Evolutionary conservation across 176 grass and related monocot species (phyloP), one percentile per base, ranked within the genome.

Genomic region (Cocos nucifera): DNA sequence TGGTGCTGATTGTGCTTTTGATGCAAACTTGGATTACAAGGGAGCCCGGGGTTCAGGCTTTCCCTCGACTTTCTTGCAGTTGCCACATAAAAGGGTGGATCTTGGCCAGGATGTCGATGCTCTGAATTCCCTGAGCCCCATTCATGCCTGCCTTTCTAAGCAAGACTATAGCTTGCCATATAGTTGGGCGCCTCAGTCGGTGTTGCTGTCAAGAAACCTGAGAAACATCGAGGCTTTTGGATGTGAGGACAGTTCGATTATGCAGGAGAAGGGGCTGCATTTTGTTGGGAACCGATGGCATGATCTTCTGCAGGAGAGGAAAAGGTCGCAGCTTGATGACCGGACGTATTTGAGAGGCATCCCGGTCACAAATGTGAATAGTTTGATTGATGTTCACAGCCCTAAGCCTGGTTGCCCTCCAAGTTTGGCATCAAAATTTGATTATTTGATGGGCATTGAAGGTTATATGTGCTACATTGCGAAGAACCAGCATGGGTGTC

Each of bases 401-500:
- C 48, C 15, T 24, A 63, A 82, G 70, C 54, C 44, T 78, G 59
- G 78, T 65, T 44, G 73, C 51, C 62, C 59, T 35, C 63, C 73
- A 55, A 66, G 62, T 60, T 63, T 32, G n/a, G 57, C 75, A 48
- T 23, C 73, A 51, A 76, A 62, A 54, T 77, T 75, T 62, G 80
- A 88, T 50, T 84, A 84, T 51, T 67, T 82, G 69, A 59, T 76
- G 65, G 84, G 77, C 5, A 63, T 77, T 12, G 88, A 70, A 73
- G 77, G 81, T 27, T 75, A 70, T 19, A 84, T 94, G 67, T 80
- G 80, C 69, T 73, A 74, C 60, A 82, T 89, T 72, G 90, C 80
- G 16, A 95, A 86, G 71, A 69, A 89, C 51, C 79, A 89, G 61
- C 73, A 79, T 3, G 90, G 86, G 2, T 95, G 86, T 63, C 77